Evolutionary conservation across 2,329 filamentous ascomycete genomes (phyloP), one percentile per base, ranked within the genome.

Genomic region (Trichoderma aggressivum): DNA sequence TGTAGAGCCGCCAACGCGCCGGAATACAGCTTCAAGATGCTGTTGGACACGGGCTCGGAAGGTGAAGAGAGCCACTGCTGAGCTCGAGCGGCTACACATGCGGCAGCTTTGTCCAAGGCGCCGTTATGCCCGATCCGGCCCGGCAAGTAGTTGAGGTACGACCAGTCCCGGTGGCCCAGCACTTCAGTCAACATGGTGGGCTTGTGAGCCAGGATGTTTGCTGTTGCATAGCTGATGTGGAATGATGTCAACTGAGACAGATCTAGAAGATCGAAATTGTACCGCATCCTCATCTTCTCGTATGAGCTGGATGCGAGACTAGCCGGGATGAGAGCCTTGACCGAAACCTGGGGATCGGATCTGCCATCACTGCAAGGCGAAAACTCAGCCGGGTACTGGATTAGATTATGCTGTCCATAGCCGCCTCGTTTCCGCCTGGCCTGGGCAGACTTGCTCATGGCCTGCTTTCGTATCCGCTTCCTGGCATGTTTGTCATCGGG

Each of bases 221-320:
- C 68, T 1, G 68, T 70, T 26, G 68, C 59, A 34, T 70, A 70
- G 36, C 47, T 64, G 16, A 70, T 58, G 32, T 70, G 68, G 34
- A 70, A 70, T 3, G 68, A 70, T 4, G 68, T 70, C 56, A 70
- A 34, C 10, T 62, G 59, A 28, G 68, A 64, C 2, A 70, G 32
- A 34, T 70, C 68, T 24, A 70, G 47, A 34, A 70, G 68, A 34
- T 70, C 68, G 53, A 70, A 64, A 11, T 70, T 64, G 50, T 70
- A 70, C 24, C 36, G 68, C 6, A 28, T 47, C 60, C 68, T 70
- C 56, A 70, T 32, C n/a, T 8, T 70, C 24, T 70, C 68, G 14
- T 70, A 70, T 10, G 24, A 55, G 30, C 59, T 47, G 5, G 39
- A 43, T 43, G 60, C 28, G 39, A 58, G 68, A 28, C 34, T 56